Evolutionary conservation across 306 rosid genomes (phyloP).

Genomic region (Rosa persica): DNA sequence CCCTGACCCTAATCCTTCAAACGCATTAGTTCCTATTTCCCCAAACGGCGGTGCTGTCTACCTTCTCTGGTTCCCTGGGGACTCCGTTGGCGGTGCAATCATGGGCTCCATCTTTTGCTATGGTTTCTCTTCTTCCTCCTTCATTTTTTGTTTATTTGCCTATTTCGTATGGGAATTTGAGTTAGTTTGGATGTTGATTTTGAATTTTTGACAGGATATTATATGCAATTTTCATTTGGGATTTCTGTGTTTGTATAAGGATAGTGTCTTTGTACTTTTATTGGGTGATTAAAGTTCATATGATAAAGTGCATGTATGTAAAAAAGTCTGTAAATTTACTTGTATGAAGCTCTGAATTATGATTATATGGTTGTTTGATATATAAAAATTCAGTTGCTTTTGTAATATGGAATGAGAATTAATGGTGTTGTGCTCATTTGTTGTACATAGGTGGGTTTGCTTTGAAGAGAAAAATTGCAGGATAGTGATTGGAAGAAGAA

Average conservation of each 20-base stretch:
- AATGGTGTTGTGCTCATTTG: background rate
- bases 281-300: background rate
- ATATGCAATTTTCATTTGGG: no score
- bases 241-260: background rate
- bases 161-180: no score
- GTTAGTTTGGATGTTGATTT: no score
- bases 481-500: conserved; percentile 36
- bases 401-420: background rate
- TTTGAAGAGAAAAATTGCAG: conserved; percentile 55
- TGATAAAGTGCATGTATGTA: background rate
- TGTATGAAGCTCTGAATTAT: conserved; percentile 5
- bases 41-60: no score
- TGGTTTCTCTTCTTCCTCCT: no score
- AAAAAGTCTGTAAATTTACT: background rate
- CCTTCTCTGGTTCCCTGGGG: no score
- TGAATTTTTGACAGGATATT: no score
- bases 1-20: no score
- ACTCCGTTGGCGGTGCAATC: no score
- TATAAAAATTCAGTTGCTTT: background rate
- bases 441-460: conserved; percentile 51
- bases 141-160: no score
- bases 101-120: no score
- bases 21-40: no score
- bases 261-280: background rate
- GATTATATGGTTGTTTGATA: background rate